These are phyloP conservation scores for Melastoma malabathricum DNA, from an alignment of 345 rosid species.

Conservation along the genomic window DNA sequence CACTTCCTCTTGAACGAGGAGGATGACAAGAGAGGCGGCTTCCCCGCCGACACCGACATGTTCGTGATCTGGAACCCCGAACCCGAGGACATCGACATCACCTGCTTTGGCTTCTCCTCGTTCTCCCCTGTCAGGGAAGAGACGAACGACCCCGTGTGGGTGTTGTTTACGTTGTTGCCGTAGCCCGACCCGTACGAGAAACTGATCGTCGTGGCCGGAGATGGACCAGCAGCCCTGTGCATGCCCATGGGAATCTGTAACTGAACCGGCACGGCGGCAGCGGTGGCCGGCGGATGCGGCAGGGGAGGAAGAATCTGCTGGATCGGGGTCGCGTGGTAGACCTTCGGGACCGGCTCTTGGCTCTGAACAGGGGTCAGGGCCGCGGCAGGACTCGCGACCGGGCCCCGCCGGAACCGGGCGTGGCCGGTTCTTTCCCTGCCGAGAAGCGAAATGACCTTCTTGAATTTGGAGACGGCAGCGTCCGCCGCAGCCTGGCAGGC, in stretches of 20 bases:
- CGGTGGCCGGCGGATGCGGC: slow-evolving; percentile 6
- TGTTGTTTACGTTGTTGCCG: slow-evolving; percentile 16
- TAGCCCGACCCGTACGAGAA: slow-evolving; percentile 39
- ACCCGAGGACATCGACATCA: slow-evolving; percentile 26
- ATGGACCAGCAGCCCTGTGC: slow-evolving; percentile 4
- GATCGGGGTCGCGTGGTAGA: slow-evolving; percentile 58
- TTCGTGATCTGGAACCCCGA: slow-evolving; percentile 53
- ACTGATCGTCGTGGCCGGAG: slow-evolving; percentile 45
- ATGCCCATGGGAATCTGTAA: no score
- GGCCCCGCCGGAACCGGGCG: slow-evolving; percentile 74
- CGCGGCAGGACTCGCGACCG: slow-evolving; percentile 1
- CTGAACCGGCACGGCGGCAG: slow-evolving; percentile 7
- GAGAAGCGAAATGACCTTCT: slow-evolving; percentile 69
- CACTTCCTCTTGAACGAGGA: slow-evolving; percentile 63
- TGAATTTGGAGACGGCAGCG: slow-evolving; percentile 72
- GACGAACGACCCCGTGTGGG: slow-evolving; percentile 15
- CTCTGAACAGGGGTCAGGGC: slow-evolving; percentile 4
- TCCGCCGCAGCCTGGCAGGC: slow-evolving; percentile 54
- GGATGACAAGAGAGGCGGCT: slow-evolving; percentile 43
- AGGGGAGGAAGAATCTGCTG: slow-evolving; percentile 44
- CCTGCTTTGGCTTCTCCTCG: slow-evolving; percentile 17
- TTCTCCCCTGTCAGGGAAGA: slow-evolving; percentile 48
- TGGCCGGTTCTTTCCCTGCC: slow-evolving; percentile 80
- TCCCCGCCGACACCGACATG: slow-evolving; percentile 29
- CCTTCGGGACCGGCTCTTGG: slow-evolving; percentile 12